Base-by-base conservation (phyloP, 768 basidiomycete genomes). In the Gymnopilus dilepis region DNA sequence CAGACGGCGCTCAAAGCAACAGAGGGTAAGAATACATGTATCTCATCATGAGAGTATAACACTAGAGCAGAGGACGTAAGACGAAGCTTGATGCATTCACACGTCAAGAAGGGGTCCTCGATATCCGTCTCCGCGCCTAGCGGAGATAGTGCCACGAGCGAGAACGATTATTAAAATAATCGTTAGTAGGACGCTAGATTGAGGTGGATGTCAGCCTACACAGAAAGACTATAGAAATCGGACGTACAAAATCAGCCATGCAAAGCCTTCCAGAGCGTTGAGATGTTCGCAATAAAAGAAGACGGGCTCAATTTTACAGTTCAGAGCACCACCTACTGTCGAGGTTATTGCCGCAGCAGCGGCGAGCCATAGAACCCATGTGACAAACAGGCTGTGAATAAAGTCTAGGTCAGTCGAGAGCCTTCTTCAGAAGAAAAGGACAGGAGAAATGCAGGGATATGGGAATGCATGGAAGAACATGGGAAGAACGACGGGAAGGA, bases 211-310 rank as follows among this genome's bases (percentile, higher is more conserved):
- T n/a, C 28, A 26, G 21, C 3, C 2, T 1, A 24, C 22, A 6
- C 9, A 6, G 43, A 22, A 22, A 24, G 43, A 45, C 26, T 4
- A 1, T 13, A 28, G 33, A 38, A 19, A 33, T 28, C 22, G 30
- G 31, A 67, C 80, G 64, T 64, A 83, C 84, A 82, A 84, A 58
- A 78, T 76, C 9, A 82, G 62, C 85, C 86, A 86, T 9, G 83
- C 82, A 59, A 87, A 86, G n/a, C 73, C 85, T 64, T 82, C 79
- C 3, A 83, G 68, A 12, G 86, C 84, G 56, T 86, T 86, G 48
- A 86, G 74, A 65, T 87, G 86, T 28, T 79, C 80, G 61, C 86
- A 87, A 63, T 84, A 85, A 12, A 73, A 67, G 61, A 78, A 74
- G 21, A 71, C 55, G 26, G 69, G 64, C 58, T 75, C 59, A 3